Percentiles rank a stretch among this genome's conserved stretches.
phyloP scores from a whole-genome alignment of 331 rosid genomes.

The Quercus lobata region DNA sequence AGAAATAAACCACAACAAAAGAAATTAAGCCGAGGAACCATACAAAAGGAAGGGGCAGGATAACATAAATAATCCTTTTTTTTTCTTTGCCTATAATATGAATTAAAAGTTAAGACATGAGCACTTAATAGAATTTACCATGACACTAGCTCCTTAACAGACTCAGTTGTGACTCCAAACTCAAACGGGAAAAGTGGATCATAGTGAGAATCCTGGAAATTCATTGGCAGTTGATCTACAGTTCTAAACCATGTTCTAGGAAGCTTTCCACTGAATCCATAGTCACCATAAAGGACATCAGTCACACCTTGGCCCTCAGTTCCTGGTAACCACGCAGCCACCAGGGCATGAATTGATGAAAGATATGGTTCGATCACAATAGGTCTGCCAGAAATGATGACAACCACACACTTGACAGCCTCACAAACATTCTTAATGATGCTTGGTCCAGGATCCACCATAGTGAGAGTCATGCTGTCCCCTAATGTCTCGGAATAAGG shows the following conservation, averaged over 20 bases:
- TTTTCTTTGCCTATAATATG: neutral
- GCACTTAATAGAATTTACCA: constrained; percentile 39
- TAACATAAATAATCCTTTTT: neutral
- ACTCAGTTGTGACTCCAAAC: constrained; percentile 65
- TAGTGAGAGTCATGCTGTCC: constrained; percentile 62
- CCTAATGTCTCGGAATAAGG: constrained; percentile 81
- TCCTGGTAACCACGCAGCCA: constrained; percentile 97
- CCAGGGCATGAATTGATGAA: constrained; percentile 60
- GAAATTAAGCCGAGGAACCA: neutral
- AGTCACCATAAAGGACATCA: constrained; percentile 81
- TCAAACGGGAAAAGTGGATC: constrained; percentile 91
- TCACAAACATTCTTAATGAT: constrained; percentile 65
- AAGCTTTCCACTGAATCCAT: constrained; percentile 85
- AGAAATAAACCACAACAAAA: neutral
- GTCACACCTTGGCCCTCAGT: constrained; percentile 88
- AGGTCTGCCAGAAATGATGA: constrained; percentile 79
- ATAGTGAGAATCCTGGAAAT: constrained; percentile 78
- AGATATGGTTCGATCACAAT: constrained; percentile 76
- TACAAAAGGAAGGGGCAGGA: neutral
- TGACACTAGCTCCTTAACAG: constrained; percentile 53
- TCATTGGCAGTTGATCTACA: constrained; percentile 93
- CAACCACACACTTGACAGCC: constrained; percentile 59
- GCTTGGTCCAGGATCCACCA: constrained; percentile 73
- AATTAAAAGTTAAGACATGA: too few relatives aligned
- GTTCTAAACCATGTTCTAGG: constrained; percentile 90